phyloP scores from a whole-genome alignment of 768 basidiomycete species.

The Hypholoma fasciculare region DNA sequence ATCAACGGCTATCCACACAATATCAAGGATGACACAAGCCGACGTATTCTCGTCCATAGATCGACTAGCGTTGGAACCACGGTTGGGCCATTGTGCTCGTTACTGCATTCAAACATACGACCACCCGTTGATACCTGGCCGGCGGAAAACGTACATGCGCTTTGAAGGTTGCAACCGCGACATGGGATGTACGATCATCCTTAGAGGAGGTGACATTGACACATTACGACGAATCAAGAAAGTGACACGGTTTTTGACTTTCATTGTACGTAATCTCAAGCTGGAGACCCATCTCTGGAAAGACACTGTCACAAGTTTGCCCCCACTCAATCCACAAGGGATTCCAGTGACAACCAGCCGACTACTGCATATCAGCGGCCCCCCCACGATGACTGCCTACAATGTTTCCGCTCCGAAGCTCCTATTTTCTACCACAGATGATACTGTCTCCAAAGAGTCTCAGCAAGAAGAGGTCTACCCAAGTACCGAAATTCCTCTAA shows the following conservation, averaged over 20 bases:
- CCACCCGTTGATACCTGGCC: conserved; percentile 90
- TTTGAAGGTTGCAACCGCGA: conserved; percentile 95
- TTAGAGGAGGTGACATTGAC: conserved; percentile 84
- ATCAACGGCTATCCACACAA: conserved; percentile 79
- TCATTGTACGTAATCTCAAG: conserved; percentile 91
- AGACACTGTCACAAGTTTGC: conserved; percentile 78
- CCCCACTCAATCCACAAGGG: conserved; percentile 65
- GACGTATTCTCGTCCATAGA: conserved; percentile 97
- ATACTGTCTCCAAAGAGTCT: conserved; percentile 1
- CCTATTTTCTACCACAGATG: conserved; percentile 10
- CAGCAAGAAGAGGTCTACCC: neutral
- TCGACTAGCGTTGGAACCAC: conserved; percentile 85
- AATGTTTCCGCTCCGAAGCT: conserved; percentile 15
- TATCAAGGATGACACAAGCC: conserved; percentile 93
- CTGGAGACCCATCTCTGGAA: conserved; percentile 95
- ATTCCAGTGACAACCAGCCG: conserved; percentile 45
- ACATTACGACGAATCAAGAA: conserved; percentile 86
- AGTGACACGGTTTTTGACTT: conserved; percentile 88
- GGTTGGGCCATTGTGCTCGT: conserved; percentile 82
- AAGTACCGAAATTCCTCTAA: conserved; percentile 52
- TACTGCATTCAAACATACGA: conserved; percentile 94
- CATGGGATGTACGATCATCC: conserved; percentile 91
- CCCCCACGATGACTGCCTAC: conserved; percentile 19
- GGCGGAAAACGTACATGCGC: conserved; percentile 94
- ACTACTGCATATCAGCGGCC: conserved; percentile 23